Base-by-base conservation (phyloP, 176 grass and related monocot species). In the Rhynchospora pubera region DNA sequence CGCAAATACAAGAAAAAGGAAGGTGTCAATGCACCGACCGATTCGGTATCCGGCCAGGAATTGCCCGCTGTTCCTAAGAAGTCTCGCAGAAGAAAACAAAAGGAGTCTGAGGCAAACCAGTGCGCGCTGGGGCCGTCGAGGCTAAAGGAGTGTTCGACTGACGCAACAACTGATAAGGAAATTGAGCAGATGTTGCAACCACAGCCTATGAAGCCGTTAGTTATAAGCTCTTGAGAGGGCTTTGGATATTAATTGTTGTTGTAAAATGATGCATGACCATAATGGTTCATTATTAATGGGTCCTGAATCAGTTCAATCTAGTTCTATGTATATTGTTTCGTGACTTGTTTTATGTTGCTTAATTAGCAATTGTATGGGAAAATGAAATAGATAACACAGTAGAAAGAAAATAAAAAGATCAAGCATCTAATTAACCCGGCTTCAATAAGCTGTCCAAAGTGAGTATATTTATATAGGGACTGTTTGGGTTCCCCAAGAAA, bases 1-100 rank as follows among this genome's bases (percentile, higher is more conserved):
- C 79, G 79, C 11, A 81, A 22, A 81, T 81, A 81, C 60, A 64
- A 57, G 14, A 81, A 81, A 60, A 81, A 81, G 65, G 79, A 81
- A 81, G 79, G 59, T 0, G 46, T 81, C 6, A 58, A 64, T 3
- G 79, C 79, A 0, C 79, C 79, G 21, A 81, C 79, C 0, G 60
- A 81, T 65, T 65, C 79, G 10, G 65, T 64, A 63, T 81, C 79
- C 6, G 79, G 79, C 9, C 60, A 65, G 3, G 79, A 81, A 51
- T 65, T 81, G 43, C 79, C 79, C 0, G 59, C 59, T 0, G 79
- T 81, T 6, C 79, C 79, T 2, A 81, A 81, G 59, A 81, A 81
- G 24, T 9, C n/a, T 5, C 79, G 57, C 10, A 28, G 79, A 81
- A 81, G 79, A 8, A 81, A 65, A 51, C 58, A 42, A 9, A 81